Evolutionary conservation across 352 stramenopile species (phyloP).

Genomic region (Phytophthora sp.): DNA sequence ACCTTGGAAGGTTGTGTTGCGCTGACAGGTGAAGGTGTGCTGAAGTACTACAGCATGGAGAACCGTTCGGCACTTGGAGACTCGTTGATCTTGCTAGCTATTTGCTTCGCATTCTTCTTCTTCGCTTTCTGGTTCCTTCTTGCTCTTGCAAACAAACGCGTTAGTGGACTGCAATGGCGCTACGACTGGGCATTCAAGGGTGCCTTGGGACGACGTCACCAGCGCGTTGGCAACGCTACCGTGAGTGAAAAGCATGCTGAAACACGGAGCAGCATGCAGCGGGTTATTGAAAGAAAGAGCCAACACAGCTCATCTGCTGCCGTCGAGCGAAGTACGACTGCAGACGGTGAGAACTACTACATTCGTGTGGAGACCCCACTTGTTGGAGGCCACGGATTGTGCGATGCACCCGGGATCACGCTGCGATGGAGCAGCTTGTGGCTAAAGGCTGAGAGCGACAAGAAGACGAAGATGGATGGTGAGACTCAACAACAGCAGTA

Average conservation of each 20-base stretch:
- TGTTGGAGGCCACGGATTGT: conserved; percentile 2
- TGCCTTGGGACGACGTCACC: conserved; percentile 3
- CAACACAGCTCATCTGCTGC: conserved; percentile 6
- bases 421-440: conserved; percentile 41
- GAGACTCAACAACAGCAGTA: conserved; percentile 6
- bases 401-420: conserved; percentile 23
- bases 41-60: conserved; percentile 56
- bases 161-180: conserved; percentile 32
- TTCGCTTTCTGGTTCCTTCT: conserved; percentile 41
- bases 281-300: conserved; percentile 9
- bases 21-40: conserved; percentile 37
- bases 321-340: background rate
- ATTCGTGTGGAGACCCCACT: conserved; percentile 44
- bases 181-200: conserved; percentile 37
- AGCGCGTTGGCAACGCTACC: conserved; percentile 9
- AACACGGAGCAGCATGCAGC: conserved; percentile 6
- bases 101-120: conserved; percentile 45
- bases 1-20: conserved; percentile 42
- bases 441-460: conserved; percentile 16
- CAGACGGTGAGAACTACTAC: conserved; percentile 33
- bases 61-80: conserved; percentile 41
- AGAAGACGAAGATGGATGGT: conserved; percentile 3
- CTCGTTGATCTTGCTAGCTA: conserved; percentile 40
- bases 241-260: conserved; percentile 8
- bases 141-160: conserved; percentile 24